Conservation (phyloP, 1,139 yeast species). For the Geotrichum fermentans region DNA sequence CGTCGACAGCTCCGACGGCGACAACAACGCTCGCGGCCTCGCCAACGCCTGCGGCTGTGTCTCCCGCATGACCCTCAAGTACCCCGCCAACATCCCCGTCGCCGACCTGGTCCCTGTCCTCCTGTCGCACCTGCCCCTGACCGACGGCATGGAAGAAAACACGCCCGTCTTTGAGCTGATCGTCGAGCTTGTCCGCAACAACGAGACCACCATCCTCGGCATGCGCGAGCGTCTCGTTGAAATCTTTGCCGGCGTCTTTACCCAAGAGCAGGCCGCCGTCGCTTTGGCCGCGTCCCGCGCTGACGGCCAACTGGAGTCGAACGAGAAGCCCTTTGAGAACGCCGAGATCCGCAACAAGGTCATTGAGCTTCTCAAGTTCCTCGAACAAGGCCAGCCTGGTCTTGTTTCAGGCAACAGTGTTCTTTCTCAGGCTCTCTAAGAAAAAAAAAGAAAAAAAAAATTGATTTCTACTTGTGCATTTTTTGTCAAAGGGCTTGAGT, state of each 20-base stretch:
- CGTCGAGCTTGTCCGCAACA: slow-evolving; percentile 61
- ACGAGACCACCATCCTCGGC: slow-evolving; percentile 51
- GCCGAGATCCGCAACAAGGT: slow-evolving; percentile 62
- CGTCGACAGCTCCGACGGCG: slow-evolving; percentile 73
- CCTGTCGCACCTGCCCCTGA: slow-evolving; percentile 75
- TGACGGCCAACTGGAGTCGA: slow-evolving; percentile 54
- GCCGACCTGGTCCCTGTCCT: slow-evolving; percentile 74
- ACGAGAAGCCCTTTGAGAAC: slow-evolving; percentile 70
- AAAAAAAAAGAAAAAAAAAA: too few relatives aligned
- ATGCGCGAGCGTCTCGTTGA: slow-evolving; percentile 63
- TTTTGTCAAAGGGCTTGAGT: not conserved
- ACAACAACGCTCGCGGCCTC: slow-evolving; percentile 74
- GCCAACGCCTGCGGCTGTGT: slow-evolving; percentile 98
- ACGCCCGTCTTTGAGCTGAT: slow-evolving; percentile 81
- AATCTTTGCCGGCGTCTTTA: slow-evolving; percentile 65
- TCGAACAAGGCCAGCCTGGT: slow-evolving; percentile 62
- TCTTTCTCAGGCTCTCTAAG: slow-evolving; percentile 22
- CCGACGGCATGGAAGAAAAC: slow-evolving; percentile 88
- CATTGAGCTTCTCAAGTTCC: slow-evolving; percentile 64
- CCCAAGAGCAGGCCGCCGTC: slow-evolving; percentile 61
- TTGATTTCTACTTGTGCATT: not conserved
- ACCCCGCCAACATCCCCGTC: slow-evolving; percentile 70
- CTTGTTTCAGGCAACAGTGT: slow-evolving; percentile 26
- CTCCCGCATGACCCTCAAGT: slow-evolving; percentile 78
- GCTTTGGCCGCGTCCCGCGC: slow-evolving; percentile 49